These are phyloP conservation scores for Fusarium keratoplasticum DNA, from an alignment of 2,329 filamentous ascomycete genomes.

Conservation along the genomic window DNA sequence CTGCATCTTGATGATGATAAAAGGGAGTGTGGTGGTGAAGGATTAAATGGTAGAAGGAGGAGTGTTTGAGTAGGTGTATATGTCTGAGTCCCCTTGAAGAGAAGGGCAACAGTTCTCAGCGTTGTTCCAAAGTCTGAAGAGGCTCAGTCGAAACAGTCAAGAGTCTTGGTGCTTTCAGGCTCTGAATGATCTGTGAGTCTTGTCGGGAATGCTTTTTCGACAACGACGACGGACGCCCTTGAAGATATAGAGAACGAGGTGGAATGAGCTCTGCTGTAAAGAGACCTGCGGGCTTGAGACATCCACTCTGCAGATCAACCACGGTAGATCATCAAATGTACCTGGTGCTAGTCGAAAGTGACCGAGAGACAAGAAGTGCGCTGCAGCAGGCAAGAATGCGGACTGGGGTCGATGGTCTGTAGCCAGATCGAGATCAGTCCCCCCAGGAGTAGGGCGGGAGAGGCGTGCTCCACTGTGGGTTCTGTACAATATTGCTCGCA, in stretches of 20 bases:
- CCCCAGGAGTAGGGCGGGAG: constrained; percentile 43
- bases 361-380: constrained; percentile 51
- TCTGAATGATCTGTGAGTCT: constrained; percentile 39
- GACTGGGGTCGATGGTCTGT: constrained; percentile 42
- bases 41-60: constrained; percentile 4
- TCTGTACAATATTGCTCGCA: constrained; percentile 43
- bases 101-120: constrained; percentile 31
- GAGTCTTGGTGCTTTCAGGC: constrained; percentile 14
- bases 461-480: constrained; percentile 42
- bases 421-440: constrained; percentile 42
- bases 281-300: constrained; percentile 50
- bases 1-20: constrained; percentile 48
- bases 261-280: constrained; percentile 52
- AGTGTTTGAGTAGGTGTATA: constrained; percentile 19
- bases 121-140: constrained; percentile 29
- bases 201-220: constrained; percentile 51
- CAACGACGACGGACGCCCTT: constrained; percentile 50
- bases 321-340: constrained; percentile 47
- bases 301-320: constrained; percentile 51
- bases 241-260: constrained; percentile 55
- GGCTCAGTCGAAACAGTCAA: constrained; percentile 30
- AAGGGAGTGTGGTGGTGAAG: constrained; percentile 15
- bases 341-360: constrained; percentile 45
- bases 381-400: constrained; percentile 46
- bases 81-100: constrained; percentile 27